Conservation (phyloP, 352 stramenopile genomes). For the Phytophthora nicotianae region DNA sequence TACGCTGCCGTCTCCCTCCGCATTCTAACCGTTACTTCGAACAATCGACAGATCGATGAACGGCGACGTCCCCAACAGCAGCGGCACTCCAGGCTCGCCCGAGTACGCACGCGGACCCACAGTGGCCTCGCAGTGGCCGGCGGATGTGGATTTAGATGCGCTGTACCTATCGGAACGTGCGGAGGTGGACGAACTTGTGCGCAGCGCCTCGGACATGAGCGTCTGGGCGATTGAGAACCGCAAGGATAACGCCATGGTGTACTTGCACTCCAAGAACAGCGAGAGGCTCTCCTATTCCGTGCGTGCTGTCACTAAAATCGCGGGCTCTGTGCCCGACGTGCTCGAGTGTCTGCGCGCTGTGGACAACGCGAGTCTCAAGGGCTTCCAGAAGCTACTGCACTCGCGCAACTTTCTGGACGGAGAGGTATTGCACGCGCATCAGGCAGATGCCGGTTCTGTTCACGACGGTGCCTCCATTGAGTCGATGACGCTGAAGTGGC, state of each 20-base stretch:
- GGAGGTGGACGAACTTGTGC: constrained; percentile 72
- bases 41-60: constrained; percentile 23
- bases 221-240: constrained; percentile 78
- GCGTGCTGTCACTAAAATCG: constrained; percentile 68
- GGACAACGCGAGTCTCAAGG: constrained; percentile 59
- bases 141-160: constrained; percentile 75
- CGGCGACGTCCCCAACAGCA: constrained; percentile 13
- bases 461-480: constrained; percentile 39
- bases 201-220: constrained; percentile 69
- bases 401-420: constrained; percentile 76
- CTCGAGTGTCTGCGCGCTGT: constrained; percentile 77
- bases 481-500: constrained; percentile 86
- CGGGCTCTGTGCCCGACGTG: constrained; percentile 71
- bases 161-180: constrained; percentile 77
- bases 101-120: constrained; percentile 34
- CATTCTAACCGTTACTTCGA: background rate
- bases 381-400: constrained; percentile 81
- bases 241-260: constrained; percentile 70
- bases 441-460: constrained; percentile 16
- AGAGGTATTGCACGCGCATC: constrained; percentile 77
- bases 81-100: constrained; percentile 14
- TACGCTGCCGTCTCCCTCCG: background rate
- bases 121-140: constrained; percentile 60
- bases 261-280: constrained; percentile 86
- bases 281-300: constrained; percentile 78